Evolutionary conservation across 2,329 filamentous ascomycete species (phyloP).

Genomic region (Pyrenophora seminiperda): DNA sequence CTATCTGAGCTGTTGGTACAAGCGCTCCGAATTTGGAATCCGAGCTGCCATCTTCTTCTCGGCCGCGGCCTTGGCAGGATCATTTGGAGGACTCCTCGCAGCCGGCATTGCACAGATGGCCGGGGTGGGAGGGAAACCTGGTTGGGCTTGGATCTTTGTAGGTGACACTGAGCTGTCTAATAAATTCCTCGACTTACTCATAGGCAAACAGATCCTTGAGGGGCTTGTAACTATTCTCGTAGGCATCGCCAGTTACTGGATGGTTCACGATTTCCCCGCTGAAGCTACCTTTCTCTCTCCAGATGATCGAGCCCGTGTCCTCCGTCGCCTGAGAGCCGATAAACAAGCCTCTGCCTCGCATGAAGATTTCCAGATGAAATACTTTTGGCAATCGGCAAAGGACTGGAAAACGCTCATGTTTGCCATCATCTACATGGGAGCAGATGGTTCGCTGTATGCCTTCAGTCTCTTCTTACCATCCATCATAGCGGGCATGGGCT

Average conservation of each 20-base stretch:
- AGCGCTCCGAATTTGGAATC: constrained; percentile 77
- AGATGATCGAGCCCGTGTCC: constrained; percentile 71
- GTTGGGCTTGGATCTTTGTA: constrained; percentile 55
- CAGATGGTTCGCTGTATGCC: constrained; percentile 71
- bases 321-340: constrained; percentile 72
- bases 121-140: constrained; percentile 58
- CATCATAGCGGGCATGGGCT: constrained; percentile 68
- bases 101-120: constrained; percentile 74
- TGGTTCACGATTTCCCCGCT: constrained; percentile 79
- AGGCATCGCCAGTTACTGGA: constrained; percentile 69
- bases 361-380: constrained; percentile 74
- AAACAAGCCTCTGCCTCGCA: constrained; percentile 75
- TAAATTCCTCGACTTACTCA: constrained; percentile 3
- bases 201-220: constrained; percentile 58
- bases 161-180: constrained; percentile 9
- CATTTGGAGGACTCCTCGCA: constrained; percentile 75
- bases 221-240: constrained; percentile 72
- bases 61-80: constrained; percentile 77
- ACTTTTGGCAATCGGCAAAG: constrained; percentile 72
- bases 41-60: constrained; percentile 84
- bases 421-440: constrained; percentile 78
- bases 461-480: constrained; percentile 80
- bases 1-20: constrained; percentile 85
- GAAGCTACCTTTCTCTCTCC: constrained; percentile 73
- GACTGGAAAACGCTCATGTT: constrained; percentile 86